Percentiles rank a stretch among this genome's conserved stretches.
These are phyloP conservation scores for Diaporthe australafricana DNA, from an alignment of 2,329 filamentous ascomycete genomes.

Conservation along the genomic window DNA sequence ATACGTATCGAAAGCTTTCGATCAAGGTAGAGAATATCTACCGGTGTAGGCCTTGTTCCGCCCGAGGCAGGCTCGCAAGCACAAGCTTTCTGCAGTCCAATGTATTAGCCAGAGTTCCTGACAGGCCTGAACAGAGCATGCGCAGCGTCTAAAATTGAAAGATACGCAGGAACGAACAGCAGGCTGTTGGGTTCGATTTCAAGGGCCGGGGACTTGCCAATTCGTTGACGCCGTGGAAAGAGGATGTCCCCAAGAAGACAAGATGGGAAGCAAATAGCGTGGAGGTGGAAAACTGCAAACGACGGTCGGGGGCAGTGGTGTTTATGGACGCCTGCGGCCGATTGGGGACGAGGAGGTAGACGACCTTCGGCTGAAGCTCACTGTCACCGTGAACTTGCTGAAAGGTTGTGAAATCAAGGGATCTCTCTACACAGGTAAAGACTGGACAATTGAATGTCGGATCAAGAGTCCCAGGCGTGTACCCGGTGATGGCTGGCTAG, in stretches of 20 bases:
- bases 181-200: background rate
- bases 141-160: background rate
- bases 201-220: slow-evolving; percentile 34
- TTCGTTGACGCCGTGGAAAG: slow-evolving; percentile 26
- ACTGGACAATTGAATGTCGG: slow-evolving; percentile 39
- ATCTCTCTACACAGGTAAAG: slow-evolving; percentile 41
- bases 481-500: slow-evolving; percentile 34
- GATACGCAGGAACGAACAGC: background rate
- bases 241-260: slow-evolving; percentile 25
- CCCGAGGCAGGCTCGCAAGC: slow-evolving; percentile 3
- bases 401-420: slow-evolving; percentile 13
- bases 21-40: slow-evolving; percentile 26
- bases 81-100: background rate
- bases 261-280: slow-evolving; percentile 34
- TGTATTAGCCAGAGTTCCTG: slow-evolving; percentile 4
- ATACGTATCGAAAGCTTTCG: slow-evolving; percentile 35
- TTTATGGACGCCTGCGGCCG: slow-evolving; percentile 70
- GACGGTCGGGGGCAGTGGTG: slow-evolving; percentile 50
- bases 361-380: slow-evolving; percentile 55
- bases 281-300: slow-evolving; percentile 47
- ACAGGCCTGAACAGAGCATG: background rate
- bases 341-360: slow-evolving; percentile 52
- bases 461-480: slow-evolving; percentile 32
- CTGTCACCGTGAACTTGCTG: slow-evolving; percentile 58
- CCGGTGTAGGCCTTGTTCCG: background rate